Base-by-base conservation (phyloP, 1,284 basidiomycete species). In the Ustilago hordei region DNA sequence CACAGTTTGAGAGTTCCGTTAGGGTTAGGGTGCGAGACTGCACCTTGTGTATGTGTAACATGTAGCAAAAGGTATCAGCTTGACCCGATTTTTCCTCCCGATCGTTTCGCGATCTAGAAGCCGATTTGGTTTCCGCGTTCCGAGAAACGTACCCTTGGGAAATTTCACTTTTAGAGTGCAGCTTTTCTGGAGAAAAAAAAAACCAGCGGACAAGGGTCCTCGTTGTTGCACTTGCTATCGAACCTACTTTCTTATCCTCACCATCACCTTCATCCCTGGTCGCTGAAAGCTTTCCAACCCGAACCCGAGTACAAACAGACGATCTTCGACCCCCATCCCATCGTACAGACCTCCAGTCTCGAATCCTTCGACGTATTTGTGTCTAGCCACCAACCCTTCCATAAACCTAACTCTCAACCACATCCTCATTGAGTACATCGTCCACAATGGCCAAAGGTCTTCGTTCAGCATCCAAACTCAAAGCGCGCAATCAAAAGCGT, bases 381-480 rank as follows among this genome's bases (percentile, higher is more conserved):
- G 23, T 28, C 23, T 28, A 28, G 2, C 23, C 56, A 8, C n/a
- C 19, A 11, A 31, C 41, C 12, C 41, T n/a, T 19, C 8, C 39
- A 28, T 4, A 38, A 32, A 28, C 41, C 15, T 34, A 43, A 28
- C 13, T 12, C 3, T n/a, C 17, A 28, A 2, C 23, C 23, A 28
- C 39, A 13, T 17, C 15, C 39, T 41, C 36, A 17, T 17, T 12
- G 13, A n/a, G 17, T 38, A 38, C 9, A 38, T 28, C 36, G 13
- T 38, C 13, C 50, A 85, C 79, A 48, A 96, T 98, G 95, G 95
- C 93, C 66, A 98, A 98, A 89, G 95, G 94, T 48, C 90, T 92
- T 59, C 91, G 95, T 84, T 93, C 94, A 19, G 96, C 95, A 88
- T 89, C 91, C 73, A 97, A 97, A 88, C 92, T 94, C 60, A 89